Percentiles rank a stretch among this genome's conserved stretches.
These are phyloP conservation scores for Dactylellina cionopaga DNA, from an alignment of 2,329 filamentous ascomycete genomes.

Conservation along the genomic window DNA sequence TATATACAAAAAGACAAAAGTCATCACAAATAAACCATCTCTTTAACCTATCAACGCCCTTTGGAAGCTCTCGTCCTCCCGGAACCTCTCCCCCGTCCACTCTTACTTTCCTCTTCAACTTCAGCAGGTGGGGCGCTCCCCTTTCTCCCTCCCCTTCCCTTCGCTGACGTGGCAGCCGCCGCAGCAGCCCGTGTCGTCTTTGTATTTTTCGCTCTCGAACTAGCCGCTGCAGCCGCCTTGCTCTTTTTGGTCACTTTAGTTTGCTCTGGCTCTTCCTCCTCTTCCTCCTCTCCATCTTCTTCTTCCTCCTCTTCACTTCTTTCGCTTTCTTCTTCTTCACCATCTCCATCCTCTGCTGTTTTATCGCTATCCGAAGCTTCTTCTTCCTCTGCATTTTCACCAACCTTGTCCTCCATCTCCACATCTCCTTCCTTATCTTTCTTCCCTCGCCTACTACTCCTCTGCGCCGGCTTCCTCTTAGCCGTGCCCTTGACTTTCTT, in stretches of 20 bases:
- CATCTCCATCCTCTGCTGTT: constrained; percentile 17
- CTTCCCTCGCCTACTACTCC: constrained; percentile 17
- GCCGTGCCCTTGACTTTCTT: constrained; percentile 6
- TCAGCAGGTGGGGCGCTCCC: constrained; percentile 34
- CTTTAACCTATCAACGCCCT: constrained; percentile 23
- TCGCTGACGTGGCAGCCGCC: constrained; percentile 13
- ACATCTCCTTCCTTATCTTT: constrained; percentile 48
- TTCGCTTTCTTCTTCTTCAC: constrained; percentile 1
- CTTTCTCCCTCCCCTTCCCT: constrained; percentile 28
- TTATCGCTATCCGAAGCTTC: constrained; percentile 12
- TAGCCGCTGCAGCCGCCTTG: constrained; percentile 12
- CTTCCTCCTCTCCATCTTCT: constrained; percentile 15
- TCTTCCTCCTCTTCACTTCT: background rate
- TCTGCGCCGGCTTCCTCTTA: background rate
- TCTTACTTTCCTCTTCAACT: constrained; percentile 22
- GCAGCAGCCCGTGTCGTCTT: constrained; percentile 38
- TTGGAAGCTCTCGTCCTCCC: constrained; percentile 39
- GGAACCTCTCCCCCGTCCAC: constrained; percentile 22
- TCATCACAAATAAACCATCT: background rate
- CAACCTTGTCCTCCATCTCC: constrained; percentile 44
- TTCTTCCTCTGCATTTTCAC: constrained; percentile 16
- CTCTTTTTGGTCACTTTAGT: constrained; percentile 10
- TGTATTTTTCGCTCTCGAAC: constrained; percentile 26
- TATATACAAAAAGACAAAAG: background rate
- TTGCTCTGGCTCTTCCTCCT: constrained; percentile 6